Conservation (phyloP, 768 basidiomycete genomes). For the Pisolithus tinctorius region DNA sequence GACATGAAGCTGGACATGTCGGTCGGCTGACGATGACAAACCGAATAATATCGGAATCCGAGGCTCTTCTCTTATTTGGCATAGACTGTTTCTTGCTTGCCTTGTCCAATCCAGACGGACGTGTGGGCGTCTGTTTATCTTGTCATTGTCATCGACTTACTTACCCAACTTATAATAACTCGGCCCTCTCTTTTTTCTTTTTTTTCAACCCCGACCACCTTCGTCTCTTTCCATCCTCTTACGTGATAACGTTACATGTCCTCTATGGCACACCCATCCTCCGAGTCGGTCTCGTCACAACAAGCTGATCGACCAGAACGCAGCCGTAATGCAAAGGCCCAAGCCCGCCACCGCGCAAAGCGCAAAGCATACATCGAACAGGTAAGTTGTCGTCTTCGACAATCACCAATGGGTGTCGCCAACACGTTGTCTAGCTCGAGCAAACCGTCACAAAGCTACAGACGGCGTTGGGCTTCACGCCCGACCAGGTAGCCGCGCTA, state of each 20-base stretch:
- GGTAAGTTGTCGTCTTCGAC: conserved; percentile 33
- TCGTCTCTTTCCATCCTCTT: conserved; percentile 30
- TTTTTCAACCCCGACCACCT: conserved; percentile 46
- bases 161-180: conserved; percentile 29
- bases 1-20: conserved; percentile 19
- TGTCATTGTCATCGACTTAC: conserved; percentile 3
- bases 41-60: conserved; percentile 44
- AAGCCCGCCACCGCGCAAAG: conserved; percentile 86
- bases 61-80: conserved; percentile 25
- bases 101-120: neutral
- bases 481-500: conserved; percentile 68
- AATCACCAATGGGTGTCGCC: conserved; percentile 4
- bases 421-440: conserved; percentile 50
- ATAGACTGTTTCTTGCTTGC: conserved; percentile 2
- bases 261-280: conserved; percentile 50
- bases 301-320: conserved; percentile 65
- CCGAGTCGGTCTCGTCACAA: conserved; percentile 29
- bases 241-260: conserved; percentile 49
- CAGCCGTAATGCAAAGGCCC: conserved; percentile 82
- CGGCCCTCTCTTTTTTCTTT: conserved; percentile 18
- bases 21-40: conserved; percentile 30
- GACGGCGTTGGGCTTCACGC: conserved; percentile 61
- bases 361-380: conserved; percentile 91
- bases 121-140: conserved; percentile 19
- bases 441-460: conserved; percentile 83